These are phyloP conservation scores for Hyaloraphidium curvatum DNA, from an alignment of 192 early-diverging fungal species.

Conservation along the genomic window DNA sequence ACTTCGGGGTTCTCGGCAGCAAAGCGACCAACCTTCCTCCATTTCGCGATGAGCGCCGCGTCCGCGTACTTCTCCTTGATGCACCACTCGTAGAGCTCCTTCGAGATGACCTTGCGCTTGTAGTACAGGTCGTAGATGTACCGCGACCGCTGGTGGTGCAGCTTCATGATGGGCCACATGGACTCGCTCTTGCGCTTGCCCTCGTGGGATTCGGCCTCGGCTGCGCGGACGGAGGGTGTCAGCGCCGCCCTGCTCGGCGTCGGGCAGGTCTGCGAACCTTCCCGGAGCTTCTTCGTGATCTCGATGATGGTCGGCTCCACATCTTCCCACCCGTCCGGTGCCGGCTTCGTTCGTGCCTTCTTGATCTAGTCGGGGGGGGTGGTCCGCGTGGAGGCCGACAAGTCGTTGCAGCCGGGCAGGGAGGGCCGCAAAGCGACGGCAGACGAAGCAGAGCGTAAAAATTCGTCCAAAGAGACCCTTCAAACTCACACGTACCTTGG, in stretches of 20 bases:
- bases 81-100: slow-evolving; percentile 82
- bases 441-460: not conserved
- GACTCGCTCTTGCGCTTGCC: slow-evolving; percentile 87
- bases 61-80: slow-evolving; percentile 84
- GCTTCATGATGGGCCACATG: slow-evolving; percentile 79
- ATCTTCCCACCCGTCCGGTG: slow-evolving; percentile 69
- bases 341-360: not conserved
- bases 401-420: too few species aligned
- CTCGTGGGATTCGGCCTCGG: slow-evolving; percentile 83
- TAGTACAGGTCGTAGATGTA: slow-evolving; percentile 95
- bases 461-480: slow-evolving; percentile 1
- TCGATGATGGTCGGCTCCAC: slow-evolving; percentile 85
- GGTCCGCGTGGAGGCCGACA: too few species aligned
- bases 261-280: slow-evolving; percentile 27
- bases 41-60: slow-evolving; percentile 86
- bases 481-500: too few species aligned
- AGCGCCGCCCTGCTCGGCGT: not conserved
- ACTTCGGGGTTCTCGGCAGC: not conserved
- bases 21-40: slow-evolving; percentile 58
- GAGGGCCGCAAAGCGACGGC: not conserved
- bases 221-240: slow-evolving; percentile 20
- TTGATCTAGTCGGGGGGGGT: too few species aligned
- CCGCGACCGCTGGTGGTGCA: slow-evolving; percentile 93
- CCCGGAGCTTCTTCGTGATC: slow-evolving; percentile 84
- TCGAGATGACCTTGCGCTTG: slow-evolving; percentile 83